Evolutionary conservation across 2,329 filamentous ascomycete species (phyloP), one percentile per base, ranked within the genome.

Genomic region (Stylonectria norvegica): DNA sequence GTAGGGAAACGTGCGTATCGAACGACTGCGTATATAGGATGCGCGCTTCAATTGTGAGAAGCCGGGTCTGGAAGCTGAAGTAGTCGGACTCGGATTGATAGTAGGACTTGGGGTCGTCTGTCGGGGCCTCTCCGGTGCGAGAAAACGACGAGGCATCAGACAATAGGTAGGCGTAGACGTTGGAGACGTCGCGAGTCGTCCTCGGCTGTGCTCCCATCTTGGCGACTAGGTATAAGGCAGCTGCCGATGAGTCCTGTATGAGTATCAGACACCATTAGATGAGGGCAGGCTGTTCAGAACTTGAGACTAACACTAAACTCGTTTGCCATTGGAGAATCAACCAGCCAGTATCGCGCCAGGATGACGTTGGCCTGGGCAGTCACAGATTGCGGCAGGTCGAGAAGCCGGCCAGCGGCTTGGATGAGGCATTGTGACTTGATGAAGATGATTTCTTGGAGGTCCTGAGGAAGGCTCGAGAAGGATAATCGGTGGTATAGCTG

Each of bases 321-420:
- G 63, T 71, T 69, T 47, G 65, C 66, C 69, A 76, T 77, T 57
- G 67, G 72, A 40, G 64, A 78, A 59, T 69, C 74, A 18, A 72
- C 62, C 17, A 89, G 69, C 84, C 86, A 95, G 66, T 89, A 93
- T 11, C 91, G 79, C 36, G 85, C 83, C 22, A 95, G 79, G 1
- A 93, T 67, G 28, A 96, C 81, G 58, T 90, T 87, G 3, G 90
- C 88, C 57, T 89, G 86, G 4, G 89, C 86, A 27, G 93, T 87
- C 27, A 88, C 80, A 52, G 89, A 87, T 61, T 95, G 89, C 5
- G 89, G 86, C 27, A 97, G 73, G 34, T 87, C 80, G 3, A 98
- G 75, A 14, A 97, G 77, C 36, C 94, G 75, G 20, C 87, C 87
- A 9, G 86, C 85, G 16, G 84, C 81, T 64, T 93, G 87, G 3